Conservation (phyloP, 148 eudicot species). For the Polygonum maritimum region DNA sequence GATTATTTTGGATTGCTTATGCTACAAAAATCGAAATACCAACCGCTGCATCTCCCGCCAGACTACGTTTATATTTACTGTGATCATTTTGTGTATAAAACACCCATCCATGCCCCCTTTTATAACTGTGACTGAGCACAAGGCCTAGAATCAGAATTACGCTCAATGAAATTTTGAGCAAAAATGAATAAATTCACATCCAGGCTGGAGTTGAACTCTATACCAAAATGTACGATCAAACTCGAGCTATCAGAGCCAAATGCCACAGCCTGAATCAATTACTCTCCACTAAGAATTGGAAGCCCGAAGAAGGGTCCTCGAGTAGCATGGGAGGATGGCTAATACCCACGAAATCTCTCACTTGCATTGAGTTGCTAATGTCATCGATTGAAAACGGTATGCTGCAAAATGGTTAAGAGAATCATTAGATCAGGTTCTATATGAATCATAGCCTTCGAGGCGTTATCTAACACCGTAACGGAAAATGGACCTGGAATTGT, state of each 20-base stretch:
- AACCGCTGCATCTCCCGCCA: not conserved
- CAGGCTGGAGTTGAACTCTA: not conserved
- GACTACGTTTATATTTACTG: not conserved
- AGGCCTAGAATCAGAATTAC: not conserved
- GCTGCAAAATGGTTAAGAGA: constrained; percentile 31
- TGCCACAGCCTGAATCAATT: not conserved
- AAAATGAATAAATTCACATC: not conserved
- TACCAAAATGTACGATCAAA: not conserved
- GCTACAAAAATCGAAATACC: too few species aligned
- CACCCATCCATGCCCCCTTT: not conserved
- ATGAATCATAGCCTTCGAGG: not conserved
- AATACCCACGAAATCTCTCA: constrained; percentile 57
- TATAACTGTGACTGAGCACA: not conserved
- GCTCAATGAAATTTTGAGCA: not conserved
- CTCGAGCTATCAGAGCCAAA: not conserved
- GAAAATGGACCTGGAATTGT: not conserved
- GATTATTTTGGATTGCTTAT: too few species aligned
- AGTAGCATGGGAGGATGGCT: constrained; percentile 56
- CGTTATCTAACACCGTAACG: not conserved
- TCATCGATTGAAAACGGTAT: constrained; percentile 66
- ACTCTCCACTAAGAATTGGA: constrained; percentile 42
- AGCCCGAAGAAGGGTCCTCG: constrained; percentile 40
- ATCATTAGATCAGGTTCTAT: not conserved
- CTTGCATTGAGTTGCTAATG: constrained; percentile 35
- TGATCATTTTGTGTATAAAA: not conserved